Conservation (phyloP, 148 eudicot genomes). For the Fagopyrum homotropicum region DNA sequence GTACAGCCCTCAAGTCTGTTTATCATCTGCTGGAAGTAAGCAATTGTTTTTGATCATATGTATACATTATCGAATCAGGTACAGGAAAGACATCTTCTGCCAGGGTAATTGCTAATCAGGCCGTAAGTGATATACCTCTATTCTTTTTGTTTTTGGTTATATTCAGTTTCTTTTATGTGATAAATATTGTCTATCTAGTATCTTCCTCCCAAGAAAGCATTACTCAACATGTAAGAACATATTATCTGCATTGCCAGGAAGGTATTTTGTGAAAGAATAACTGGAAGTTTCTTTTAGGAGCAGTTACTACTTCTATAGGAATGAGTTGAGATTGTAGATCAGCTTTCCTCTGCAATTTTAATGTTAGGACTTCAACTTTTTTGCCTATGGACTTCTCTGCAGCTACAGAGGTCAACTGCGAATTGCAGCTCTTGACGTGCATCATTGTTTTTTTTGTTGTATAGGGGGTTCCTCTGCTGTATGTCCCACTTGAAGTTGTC, state of each 20-base stretch:
- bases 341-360: background rate
- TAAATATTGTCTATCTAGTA: background rate
- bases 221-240: background rate
- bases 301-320: background rate
- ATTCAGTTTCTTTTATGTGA: background rate
- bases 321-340: background rate
- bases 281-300: background rate
- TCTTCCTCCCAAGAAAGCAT: background rate
- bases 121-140: constrained; percentile 43
- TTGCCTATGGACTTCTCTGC: background rate
- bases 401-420: background rate
- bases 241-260: background rate
- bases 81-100: constrained; percentile 99
- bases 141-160: background rate
- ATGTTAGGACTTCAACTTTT: background rate
- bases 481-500: constrained; percentile 86
- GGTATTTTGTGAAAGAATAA: background rate
- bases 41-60: background rate
- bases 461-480: constrained; percentile 83
- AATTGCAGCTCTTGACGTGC: background rate
- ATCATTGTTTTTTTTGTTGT: constrained; percentile 5
- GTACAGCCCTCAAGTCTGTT: background rate
- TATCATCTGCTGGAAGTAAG: background rate
- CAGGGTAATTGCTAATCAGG: constrained; percentile 91
- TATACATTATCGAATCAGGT: constrained; percentile 40